Evolutionary conservation across 192 early-diverging fungal genomes (phyloP), one percentile per base, ranked within the genome.

Genomic region (Endogone sp.): DNA sequence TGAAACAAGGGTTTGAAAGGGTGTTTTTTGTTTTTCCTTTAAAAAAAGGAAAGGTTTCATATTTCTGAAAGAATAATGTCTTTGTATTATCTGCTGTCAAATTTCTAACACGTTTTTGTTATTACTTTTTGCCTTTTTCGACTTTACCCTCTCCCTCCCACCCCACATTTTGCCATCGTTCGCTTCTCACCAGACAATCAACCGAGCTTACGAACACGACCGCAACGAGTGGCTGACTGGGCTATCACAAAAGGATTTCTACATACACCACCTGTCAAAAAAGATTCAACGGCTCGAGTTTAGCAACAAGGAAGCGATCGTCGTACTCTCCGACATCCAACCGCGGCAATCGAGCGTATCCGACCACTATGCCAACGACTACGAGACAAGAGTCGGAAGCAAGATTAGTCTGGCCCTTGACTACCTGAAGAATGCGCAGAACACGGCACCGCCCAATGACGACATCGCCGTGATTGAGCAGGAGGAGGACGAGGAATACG

Each of bases 171-270:
- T 56, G 44, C 55, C 57, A 44, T 24, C 13, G 4, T 61, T 62
- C 2, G 2, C 28, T 44, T 13, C 37, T 25, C 44, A 68, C 3
- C 49, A 82, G 81, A 72, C 70, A 16, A 82, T 82, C 66, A 75
- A 79, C 62, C 68, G 72, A 28, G 67, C 75, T 65, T 79, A 82
- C 63, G 81, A 82, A 68, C 72, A 77, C 54, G 81, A 82, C 71
- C 71, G 81, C 8, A 72, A 74, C 55, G 75, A 79, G 29, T 77
- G 78, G 72, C 64, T 82, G 44, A 74, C 77, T 29, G 81, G 79
- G 13, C 66, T 82, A 21, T 76, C 75, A 27, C 78, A 82, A 67
- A 82, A 79, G 62, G 81, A 82, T 44, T 71, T 77, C 56, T 79
- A 77, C 30, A 79, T 82, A 25, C 75, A 82, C 56, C 68, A 75